Base-by-base conservation (phyloP, 2,329 filamentous ascomycete species). In the Fusarium protoensiforme region DNA sequence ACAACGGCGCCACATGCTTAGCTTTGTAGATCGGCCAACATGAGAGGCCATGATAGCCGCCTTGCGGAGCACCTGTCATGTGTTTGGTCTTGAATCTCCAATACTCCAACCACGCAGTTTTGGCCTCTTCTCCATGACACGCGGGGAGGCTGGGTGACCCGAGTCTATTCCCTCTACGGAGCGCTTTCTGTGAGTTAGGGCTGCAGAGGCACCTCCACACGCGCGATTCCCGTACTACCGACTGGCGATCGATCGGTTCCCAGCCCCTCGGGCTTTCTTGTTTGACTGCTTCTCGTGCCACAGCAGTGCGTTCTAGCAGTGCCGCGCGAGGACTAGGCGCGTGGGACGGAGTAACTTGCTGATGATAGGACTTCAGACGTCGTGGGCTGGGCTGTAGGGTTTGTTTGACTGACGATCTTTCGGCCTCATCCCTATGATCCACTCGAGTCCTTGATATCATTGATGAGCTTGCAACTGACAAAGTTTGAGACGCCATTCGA, bases 81-180 rank as follows among this genome's bases (percentile, higher is more conserved):
- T n/a, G 29, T 46, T 43, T 53, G 41, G 31, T 36, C 10, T 69
- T 43, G 33, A 18, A 39, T 65, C 54, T 16, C 27, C 38, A 51
- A 33, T 53, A 27, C 56, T 64, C 54, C 41, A 71, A 62, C 56
- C 68, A 60, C 70, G 35, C 59, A 18, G 31, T 38, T 51, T 51
- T 51, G 14, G 22, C 31, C 31, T 33, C 41, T 38, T 51, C 20
- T 51, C 18, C 39, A 38, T 24, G 43, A 61, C 27, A 39, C 31
- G 20, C 8, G 27, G 20, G 39, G 63, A 64, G 67, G 59, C 36
- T 73, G 51, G 59, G 48, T 20, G 20, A 56, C 39, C 29, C 51
- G 11, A 33, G 20, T 57, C 41, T 53, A 41, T 69, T 39, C 22
- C 51, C 11, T 53, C 27, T 31, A 31, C 7, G 46, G 46, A 53